Percentiles rank a stretch among this genome's conserved stretches.
Evolutionary conservation across 2,329 filamentous ascomycete species (phyloP).

Genomic region (Pezicula radicicola): DNA sequence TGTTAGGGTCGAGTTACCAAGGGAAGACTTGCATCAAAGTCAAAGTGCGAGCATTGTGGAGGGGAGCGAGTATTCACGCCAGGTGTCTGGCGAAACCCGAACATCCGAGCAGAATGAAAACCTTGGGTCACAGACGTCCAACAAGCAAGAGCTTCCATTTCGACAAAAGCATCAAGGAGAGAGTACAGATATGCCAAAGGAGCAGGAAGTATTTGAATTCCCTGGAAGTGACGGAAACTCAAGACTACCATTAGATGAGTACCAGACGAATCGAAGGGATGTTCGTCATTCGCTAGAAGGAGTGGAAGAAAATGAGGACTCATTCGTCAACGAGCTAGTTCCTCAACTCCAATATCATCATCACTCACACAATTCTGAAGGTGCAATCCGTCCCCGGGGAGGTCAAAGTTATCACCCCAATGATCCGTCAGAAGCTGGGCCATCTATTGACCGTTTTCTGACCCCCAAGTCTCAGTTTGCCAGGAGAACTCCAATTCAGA

Average conservation of each 20-base stretch:
- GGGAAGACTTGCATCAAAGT: constrained; percentile 50
- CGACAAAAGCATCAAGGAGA: constrained; percentile 1
- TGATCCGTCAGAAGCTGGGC: constrained; percentile 40
- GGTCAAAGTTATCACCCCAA: constrained; percentile 3
- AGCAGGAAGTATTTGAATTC: constrained; percentile 17
- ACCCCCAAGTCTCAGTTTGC: constrained; percentile 53
- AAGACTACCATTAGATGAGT: constrained; percentile 18
- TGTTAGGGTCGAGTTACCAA: constrained; percentile 51
- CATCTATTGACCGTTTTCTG: constrained; percentile 57
- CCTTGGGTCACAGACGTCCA: constrained; percentile 10
- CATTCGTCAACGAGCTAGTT: constrained; percentile 29
- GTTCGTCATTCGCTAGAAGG: constrained; percentile 2
- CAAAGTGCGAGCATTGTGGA: constrained; percentile 49
- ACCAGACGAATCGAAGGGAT: constrained; percentile 8
- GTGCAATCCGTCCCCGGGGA: constrained; percentile 24
- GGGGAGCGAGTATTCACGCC: constrained; percentile 6
- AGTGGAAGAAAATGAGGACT: constrained; percentile 19
- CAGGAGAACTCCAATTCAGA: constrained; percentile 55
- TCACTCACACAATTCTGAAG: constrained; percentile 40
- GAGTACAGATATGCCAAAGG: constrained; percentile 2
- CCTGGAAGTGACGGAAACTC: constrained; percentile 20
- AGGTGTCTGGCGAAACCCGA: constrained; percentile 13
- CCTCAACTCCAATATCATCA: constrained; percentile 61
- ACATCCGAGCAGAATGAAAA: constrained; percentile 8
- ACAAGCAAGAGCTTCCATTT: constrained; percentile 10